These are phyloP conservation scores for Diutina siamensis DNA, from an alignment of 1,139 yeast species.

Conservation along the genomic window DNA sequence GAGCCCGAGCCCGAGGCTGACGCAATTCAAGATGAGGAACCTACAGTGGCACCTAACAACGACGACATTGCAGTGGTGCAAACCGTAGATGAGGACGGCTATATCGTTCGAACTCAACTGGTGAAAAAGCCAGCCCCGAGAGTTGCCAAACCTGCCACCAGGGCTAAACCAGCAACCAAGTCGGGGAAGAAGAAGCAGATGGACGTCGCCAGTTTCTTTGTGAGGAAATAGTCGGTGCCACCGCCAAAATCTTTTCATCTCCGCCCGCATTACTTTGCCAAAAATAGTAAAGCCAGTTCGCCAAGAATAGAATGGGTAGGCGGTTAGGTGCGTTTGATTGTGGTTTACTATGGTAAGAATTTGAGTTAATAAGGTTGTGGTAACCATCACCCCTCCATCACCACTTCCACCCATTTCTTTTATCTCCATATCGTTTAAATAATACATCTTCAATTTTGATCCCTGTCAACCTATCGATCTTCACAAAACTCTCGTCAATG, in stretches of 20 bases:
- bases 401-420: too few species aligned
- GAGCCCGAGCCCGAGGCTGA: not conserved
- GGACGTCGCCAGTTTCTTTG: slow-evolving; percentile 5
- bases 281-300: not conserved
- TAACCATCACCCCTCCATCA: too few species aligned
- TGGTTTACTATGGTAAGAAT: too few species aligned
- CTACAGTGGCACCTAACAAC: not conserved
- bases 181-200: not conserved
- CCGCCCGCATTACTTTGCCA: too few species aligned
- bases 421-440: too few species aligned
- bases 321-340: not conserved
- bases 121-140: not conserved
- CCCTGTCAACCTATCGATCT: too few species aligned
- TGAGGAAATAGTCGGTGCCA: not conserved
- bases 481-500: too few species aligned
- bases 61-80: not conserved
- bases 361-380: too few species aligned
- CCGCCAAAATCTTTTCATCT: too few species aligned
- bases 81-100: slow-evolving; percentile 1
- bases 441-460: too few species aligned
- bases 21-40: not conserved
- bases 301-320: not conserved
- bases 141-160: not conserved
- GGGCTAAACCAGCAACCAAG: not conserved
- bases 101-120: not conserved